Evolutionary conservation across 2,329 filamentous ascomycete species (phyloP), one percentile per base, ranked within the genome.

Genomic region (Chaetomium olivaceum): DNA sequence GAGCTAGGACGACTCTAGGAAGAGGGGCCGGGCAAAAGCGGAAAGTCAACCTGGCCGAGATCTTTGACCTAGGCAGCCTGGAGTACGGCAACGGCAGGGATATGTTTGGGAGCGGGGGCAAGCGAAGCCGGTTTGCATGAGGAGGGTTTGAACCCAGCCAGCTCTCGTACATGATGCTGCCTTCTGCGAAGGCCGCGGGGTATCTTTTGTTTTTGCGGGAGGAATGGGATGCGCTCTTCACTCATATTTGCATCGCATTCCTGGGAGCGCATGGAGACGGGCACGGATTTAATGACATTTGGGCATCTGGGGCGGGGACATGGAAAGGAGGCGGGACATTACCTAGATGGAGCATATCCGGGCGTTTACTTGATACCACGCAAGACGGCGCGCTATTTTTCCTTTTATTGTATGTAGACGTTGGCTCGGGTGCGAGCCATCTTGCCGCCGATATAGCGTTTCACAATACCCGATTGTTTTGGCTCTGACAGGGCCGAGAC

Each of bases 11-110:
- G 57, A 63, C 73, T 8, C 78, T 91, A 9, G 87, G 87, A 4
- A 83, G 84, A 65, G 87, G 86, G 7, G 86, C 89, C 9, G 91
- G 91, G 1, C 83, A 87, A 71, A 94, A 94, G 76, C 84, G 91
- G 51, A 86, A 90, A 72, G 83, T 91, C 71, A 89, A 91, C 71
- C 85, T 91, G 72, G 86, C 87, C 27, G 91, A 93, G 73, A 88
- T 92, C 62, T 93, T 93, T 74, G 90, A 92, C 73, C 80, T 91
- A 8, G 86, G 87, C 61, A 87, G 86, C 69, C 76, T 90, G 59
- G 83, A 83, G 36, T 81, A 85, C 66, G 85, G 85, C 52, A 70
- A 73, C 65, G 73, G 72, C 63, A 89, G 89, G 73, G 89, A 91
- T 67, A 75, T 81, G 39, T 83, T 84, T 69, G 80, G 81, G 16